Evolutionary conservation across 805 yeast species (phyloP), one percentile per base, ranked within the genome.

Genomic region (Lipomyces mesembrius): DNA sequence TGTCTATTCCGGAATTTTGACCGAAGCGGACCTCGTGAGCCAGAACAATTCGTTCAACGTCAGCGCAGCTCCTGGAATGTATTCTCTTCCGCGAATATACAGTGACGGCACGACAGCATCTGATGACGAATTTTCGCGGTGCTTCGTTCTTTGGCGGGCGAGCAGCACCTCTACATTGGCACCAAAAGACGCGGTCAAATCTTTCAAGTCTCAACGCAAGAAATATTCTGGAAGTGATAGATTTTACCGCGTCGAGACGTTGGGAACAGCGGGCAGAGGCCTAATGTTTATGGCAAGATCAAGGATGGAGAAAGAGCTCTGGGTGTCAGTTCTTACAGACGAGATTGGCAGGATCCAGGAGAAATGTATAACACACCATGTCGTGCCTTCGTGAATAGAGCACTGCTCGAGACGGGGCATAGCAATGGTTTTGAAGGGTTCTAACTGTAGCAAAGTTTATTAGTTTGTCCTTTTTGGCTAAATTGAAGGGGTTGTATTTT

Each of bases 41-140:
- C 77, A 60, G 22, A 62, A 54, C 8, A 62, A 56, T 46, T 68
- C 71, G 49, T 69, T 69, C 53, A 60, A 39, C 6, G 52, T 53
- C 11, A 56, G 62, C 25, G 64, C 63, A 5, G 67, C 65, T 17
- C 67, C 71, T 9, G 71, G 68, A n/a, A 64, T 64, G 66, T 69
- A 83, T 59, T 78, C 87, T 0, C 75, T 89, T 37, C 97, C 98
- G 0, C 79, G 96, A 46, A 80, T 89, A 0, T 92, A 90, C 74
- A 78, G 83, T 1, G 96, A 92, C 77, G 97, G 97, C 0, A 89
- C 96, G 92, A 84, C 82, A 70, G 88, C 96, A 1, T 81, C 86
- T 8, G 98, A 94, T 73, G 90, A 88, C 59, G 95, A 91, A 71
- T 72, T 82, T n/a, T 78, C 85, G 34, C 80, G 97, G 60, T 87